Evolutionary conservation across 495 filamentous ascomycete genomes (phyloP).

Genomic region (Penicillium cataractarum): DNA sequence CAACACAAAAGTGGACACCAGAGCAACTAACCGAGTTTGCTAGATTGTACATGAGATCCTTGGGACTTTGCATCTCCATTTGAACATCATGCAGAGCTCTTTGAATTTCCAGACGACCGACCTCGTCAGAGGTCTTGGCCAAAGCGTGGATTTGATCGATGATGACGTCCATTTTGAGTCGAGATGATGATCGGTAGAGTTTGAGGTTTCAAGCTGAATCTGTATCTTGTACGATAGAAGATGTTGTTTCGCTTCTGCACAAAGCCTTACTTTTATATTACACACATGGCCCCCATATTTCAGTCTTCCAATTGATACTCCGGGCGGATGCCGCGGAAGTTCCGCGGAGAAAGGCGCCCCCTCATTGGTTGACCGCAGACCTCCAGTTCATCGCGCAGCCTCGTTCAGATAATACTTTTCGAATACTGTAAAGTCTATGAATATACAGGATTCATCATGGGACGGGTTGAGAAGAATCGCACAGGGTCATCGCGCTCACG

Average conservation of each 20-base stretch:
- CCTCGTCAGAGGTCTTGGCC: conserved; percentile 26
- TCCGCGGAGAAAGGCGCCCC: conserved; percentile 23
- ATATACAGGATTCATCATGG: conserved; percentile 6
- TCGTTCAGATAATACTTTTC: neutral
- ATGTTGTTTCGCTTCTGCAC: neutral
- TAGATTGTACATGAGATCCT: conserved; percentile 23
- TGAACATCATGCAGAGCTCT: conserved; percentile 22
- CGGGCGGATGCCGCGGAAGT: conserved; percentile 18
- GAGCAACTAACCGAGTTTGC: conserved; percentile 24
- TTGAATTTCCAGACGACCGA: conserved; percentile 24
- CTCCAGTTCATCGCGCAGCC: conserved; percentile 1
- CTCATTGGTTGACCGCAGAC: conserved; percentile 18
- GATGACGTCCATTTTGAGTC: conserved; percentile 32
- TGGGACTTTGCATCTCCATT: conserved; percentile 25
- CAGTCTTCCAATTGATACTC: neutral
- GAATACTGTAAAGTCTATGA: too few relatives aligned
- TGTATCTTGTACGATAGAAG: neutral
- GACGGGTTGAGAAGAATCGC: conserved; percentile 20
- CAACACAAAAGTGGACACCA: neutral
- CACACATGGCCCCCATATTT: neutral
- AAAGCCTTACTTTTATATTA: conserved; percentile 9
- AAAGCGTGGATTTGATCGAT: conserved; percentile 29
- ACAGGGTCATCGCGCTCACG: conserved; percentile 24
- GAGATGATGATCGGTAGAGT: neutral
- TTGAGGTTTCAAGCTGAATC: neutral